Percentiles rank a stretch among this genome's conserved stretches.
phyloP scores from a whole-genome alignment of 225 moss, liverwort and hornwort genomes.

The Pseudoscleropodium purum region DNA sequence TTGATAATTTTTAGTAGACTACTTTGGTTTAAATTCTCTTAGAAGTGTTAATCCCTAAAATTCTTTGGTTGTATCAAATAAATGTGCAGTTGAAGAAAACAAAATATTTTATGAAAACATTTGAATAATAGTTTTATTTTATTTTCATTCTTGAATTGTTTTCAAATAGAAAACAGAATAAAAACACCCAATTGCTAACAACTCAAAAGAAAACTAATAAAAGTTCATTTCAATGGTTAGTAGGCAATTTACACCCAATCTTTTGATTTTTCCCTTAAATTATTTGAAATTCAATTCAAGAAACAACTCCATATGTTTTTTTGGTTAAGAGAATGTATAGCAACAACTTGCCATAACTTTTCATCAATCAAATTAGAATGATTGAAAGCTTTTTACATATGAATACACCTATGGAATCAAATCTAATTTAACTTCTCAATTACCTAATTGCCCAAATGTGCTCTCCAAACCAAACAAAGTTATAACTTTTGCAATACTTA shows the following conservation, averaged over 20 bases:
- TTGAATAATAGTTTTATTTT: not conserved
- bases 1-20: not conserved
- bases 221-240: too few relatives aligned
- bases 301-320: not conserved
- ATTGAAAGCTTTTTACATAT: not conserved
- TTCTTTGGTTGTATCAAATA: not conserved
- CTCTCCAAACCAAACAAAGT: not conserved
- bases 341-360: not conserved
- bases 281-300: not conserved
- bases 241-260: not conserved
- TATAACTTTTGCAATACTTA: not conserved
- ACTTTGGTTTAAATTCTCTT: not conserved
- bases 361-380: not conserved
- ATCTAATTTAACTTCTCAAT: not conserved
- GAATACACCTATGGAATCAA: not conserved
- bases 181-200: not conserved
- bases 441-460: not conserved
- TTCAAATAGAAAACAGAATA: accelerated
- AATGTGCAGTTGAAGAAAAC: not conserved
- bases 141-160: not conserved
- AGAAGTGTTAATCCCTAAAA: not conserved
- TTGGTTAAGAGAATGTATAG: not conserved
- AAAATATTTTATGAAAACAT: accelerated
- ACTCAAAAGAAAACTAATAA: too few relatives aligned
- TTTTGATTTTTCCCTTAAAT: too few relatives aligned